These are phyloP conservation scores for Pilasporangium apinafurcum DNA, from an alignment of 352 stramenopile species.

Conservation along the genomic window DNA sequence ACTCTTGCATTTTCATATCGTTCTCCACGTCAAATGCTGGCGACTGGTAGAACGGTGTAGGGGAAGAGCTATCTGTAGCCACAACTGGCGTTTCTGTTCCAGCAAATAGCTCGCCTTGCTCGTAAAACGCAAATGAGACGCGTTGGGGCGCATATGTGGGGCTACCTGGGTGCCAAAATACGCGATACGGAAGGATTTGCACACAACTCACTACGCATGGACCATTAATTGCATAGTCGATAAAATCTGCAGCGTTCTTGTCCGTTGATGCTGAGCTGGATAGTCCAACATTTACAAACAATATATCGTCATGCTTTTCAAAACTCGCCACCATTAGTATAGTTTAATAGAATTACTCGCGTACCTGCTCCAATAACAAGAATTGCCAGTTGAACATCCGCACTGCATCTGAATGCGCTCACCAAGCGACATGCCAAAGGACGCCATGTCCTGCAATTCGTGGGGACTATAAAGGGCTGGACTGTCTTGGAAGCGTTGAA, in stretches of 20 bases:
- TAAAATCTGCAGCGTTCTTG: constrained; percentile 56
- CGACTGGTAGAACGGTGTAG: constrained; percentile 63
- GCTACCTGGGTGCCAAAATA: constrained; percentile 72
- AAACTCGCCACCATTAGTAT: not conserved
- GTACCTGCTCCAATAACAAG: constrained; percentile 83
- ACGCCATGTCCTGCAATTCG: constrained; percentile 20
- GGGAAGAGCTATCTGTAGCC: too few species aligned
- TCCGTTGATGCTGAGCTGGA: constrained; percentile 52
- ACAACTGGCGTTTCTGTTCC: constrained; percentile 10
- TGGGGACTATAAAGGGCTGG: constrained; percentile 22
- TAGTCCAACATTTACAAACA: not conserved
- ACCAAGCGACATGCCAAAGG: constrained; percentile 42
- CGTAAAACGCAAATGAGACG: constrained; percentile 72
- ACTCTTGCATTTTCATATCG: constrained; percentile 67
- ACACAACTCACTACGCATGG: constrained; percentile 53
- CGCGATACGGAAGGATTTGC: constrained; percentile 71
- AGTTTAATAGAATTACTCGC: not conserved
- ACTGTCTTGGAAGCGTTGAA: constrained; percentile 22
- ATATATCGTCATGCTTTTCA: too few species aligned
- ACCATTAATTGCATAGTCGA: constrained; percentile 59
- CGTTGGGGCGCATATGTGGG: constrained; percentile 66
- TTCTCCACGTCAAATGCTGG: constrained; percentile 50
- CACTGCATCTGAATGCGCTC: constrained; percentile 61
- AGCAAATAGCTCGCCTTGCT: too few species aligned
- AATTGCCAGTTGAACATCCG: constrained; percentile 62